These are phyloP conservation scores for Cicer arietinum DNA, from an alignment of 306 rosid species.

Conservation along the genomic window DNA sequence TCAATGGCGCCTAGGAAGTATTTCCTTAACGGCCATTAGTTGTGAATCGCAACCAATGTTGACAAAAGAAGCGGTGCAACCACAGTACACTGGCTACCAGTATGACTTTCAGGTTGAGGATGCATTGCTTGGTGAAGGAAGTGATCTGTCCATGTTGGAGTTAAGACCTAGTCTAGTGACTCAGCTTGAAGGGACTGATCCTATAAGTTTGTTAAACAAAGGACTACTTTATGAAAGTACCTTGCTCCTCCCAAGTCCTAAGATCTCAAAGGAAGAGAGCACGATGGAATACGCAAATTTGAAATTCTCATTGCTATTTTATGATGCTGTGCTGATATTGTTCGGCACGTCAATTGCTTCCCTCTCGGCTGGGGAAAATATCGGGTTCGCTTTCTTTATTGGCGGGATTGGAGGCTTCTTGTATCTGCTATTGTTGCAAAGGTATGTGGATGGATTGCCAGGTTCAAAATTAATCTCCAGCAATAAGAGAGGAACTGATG, in stretches of 20 bases:
- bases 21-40: conserved; percentile 57
- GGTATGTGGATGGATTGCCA: conserved; percentile 84
- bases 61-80: conserved; percentile 46
- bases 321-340: conserved; percentile 70
- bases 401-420: conserved; percentile 88
- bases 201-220: conserved; percentile 47
- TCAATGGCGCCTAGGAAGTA: conserved; percentile 81
- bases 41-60: conserved; percentile 45
- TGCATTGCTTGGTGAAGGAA: conserved; percentile 78
- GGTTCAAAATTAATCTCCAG: conserved; percentile 53
- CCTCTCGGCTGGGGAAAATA: conserved; percentile 60
- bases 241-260: conserved; percentile 27
- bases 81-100: conserved; percentile 49
- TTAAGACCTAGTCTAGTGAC: conserved; percentile 66
- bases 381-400: conserved; percentile 65
- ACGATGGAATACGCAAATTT: conserved; percentile 79
- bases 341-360: conserved; percentile 65
- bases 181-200: conserved; percentile 58
- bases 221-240: conserved; percentile 47
- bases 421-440: conserved; percentile 82
- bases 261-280: conserved; percentile 69
- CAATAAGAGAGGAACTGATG: conserved; percentile 40
- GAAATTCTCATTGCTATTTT: conserved; percentile 82
- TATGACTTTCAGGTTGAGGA: conserved; percentile 68
- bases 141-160: conserved; percentile 70